Percentiles rank a stretch among this genome's conserved stretches.
Evolutionary conservation across 148 eudicot genomes (phyloP).

Genomic region (Tetragonia tetragonoides): DNA sequence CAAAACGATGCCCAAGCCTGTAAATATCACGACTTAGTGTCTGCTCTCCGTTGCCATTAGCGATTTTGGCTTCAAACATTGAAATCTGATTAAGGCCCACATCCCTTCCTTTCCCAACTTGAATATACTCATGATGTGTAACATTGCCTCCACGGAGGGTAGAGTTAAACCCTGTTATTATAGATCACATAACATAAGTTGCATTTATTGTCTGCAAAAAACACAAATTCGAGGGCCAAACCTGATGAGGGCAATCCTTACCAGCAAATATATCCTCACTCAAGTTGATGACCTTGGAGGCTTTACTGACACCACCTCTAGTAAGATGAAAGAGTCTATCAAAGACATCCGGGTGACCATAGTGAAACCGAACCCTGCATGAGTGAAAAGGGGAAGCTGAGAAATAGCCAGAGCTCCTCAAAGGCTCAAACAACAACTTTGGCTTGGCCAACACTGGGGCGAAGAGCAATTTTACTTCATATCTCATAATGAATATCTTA

Average conservation of each 20-base stretch:
- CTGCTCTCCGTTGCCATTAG: slow-evolving; percentile 99
- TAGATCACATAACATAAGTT: slow-evolving; percentile 11
- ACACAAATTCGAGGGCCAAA: background rate
- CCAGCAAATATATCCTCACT: slow-evolving; percentile 99
- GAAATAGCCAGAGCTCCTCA: background rate
- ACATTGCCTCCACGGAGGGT: slow-evolving; percentile 99
- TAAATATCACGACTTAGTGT: slow-evolving; percentile 94
- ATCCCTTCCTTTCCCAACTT: slow-evolving; percentile 99
- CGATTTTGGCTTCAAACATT: slow-evolving; percentile 96
- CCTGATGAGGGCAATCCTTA: slow-evolving; percentile 22
- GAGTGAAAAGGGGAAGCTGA: slow-evolving; percentile 4
- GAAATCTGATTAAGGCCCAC: slow-evolving; percentile 98
- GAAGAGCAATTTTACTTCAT: background rate
- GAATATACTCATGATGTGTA: slow-evolving; percentile 97
- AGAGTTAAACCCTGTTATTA: slow-evolving; percentile 78
- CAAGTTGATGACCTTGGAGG: slow-evolving; percentile 89
- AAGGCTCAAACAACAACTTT: background rate
- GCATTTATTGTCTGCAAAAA: background rate
- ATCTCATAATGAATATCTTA: background rate
- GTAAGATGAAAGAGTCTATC: slow-evolving; percentile 96
- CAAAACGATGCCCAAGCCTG: slow-evolving; percentile 98
- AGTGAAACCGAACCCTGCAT: slow-evolving; percentile 95
- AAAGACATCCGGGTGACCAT: slow-evolving; percentile 99
- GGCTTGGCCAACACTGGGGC: background rate
- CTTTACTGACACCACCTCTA: slow-evolving; percentile 97